Evolutionary conservation across 345 rosid species (phyloP).

Genomic region (Euphorbia lathyris): DNA sequence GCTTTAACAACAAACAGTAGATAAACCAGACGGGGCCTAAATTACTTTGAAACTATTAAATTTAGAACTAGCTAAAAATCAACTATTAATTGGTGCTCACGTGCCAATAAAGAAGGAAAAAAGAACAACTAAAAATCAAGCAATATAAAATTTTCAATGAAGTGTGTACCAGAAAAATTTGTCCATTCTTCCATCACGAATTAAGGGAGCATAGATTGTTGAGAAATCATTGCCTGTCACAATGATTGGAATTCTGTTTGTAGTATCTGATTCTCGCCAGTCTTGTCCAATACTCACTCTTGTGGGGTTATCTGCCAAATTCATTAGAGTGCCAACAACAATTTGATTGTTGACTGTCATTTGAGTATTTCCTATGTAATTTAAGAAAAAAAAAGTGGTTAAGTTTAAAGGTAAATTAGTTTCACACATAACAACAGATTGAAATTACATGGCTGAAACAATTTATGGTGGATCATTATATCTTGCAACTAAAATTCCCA

Average conservation of each 20-base stretch:
- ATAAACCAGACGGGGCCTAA: too few relatives aligned
- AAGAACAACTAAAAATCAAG: not conserved
- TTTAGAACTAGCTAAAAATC: not conserved
- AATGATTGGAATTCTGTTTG: conserved; percentile 83
- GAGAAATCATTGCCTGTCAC: conserved; percentile 92
- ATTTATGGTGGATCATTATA: not conserved
- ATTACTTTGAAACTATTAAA: not conserved
- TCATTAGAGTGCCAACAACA: conserved; percentile 89
- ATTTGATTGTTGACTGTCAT: conserved; percentile 95
- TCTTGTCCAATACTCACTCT: conserved; percentile 96
- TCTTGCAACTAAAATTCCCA: conserved; percentile 5
- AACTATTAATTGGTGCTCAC: not conserved
- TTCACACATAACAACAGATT: not conserved
- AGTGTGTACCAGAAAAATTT: conserved; percentile 77
- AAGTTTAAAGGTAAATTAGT: not conserved
- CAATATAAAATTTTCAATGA: not conserved
- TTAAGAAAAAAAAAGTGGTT: conserved; percentile 3
- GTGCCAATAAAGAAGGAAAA: not conserved
- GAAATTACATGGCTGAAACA: not conserved
- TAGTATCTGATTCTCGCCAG: conserved; percentile 78
- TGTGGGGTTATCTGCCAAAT: conserved; percentile 86
- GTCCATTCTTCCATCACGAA: conserved; percentile 99
- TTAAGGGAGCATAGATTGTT: conserved; percentile 84
- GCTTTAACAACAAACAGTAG: too few relatives aligned
- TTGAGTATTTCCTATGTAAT: conserved; percentile 70